phyloP scores from a whole-genome alignment of 805 yeast genomes.

The Cyberlindnera misumaiensis region DNA sequence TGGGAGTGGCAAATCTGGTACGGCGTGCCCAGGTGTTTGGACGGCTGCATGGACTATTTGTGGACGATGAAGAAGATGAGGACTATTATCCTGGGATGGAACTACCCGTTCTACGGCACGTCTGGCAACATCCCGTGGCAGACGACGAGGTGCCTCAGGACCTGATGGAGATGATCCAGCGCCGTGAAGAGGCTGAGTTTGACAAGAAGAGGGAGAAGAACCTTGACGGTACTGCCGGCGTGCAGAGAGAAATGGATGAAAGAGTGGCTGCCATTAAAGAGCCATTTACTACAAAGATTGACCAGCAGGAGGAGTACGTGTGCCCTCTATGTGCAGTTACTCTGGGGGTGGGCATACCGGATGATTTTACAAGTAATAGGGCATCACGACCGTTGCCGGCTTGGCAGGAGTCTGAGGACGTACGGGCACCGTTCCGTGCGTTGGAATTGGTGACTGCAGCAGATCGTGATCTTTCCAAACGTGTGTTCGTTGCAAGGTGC shows the following conservation, averaged over 20 bases:
- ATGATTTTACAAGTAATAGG: slow-evolving; percentile 32
- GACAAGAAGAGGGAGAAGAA: slow-evolving; percentile 10
- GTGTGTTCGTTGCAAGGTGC: slow-evolving; percentile 62
- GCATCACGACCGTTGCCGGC: slow-evolving; percentile 24
- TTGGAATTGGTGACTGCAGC: slow-evolving; percentile 38
- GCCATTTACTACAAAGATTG: slow-evolving; percentile 23
- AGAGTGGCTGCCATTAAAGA: slow-evolving; percentile 1
- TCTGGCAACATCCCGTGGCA: neutral
- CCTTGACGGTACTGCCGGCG: slow-evolving; percentile 3
- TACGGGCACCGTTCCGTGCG: slow-evolving; percentile 66
- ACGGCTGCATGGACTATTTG: neutral
- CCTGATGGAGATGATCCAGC: slow-evolving; percentile 13
- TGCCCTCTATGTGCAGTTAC: slow-evolving; percentile 69
- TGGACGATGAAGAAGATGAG: slow-evolving; percentile 1
- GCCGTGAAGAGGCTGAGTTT: slow-evolving; percentile 13
- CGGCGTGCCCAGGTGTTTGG: too few species aligned
- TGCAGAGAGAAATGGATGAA: neutral
- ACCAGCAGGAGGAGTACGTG: slow-evolving; percentile 32
- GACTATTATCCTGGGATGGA: neutral
- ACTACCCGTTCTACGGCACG: neutral
- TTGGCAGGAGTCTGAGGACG: slow-evolving; percentile 26
- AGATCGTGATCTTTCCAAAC: slow-evolving; percentile 55
- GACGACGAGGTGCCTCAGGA: slow-evolving; percentile 11
- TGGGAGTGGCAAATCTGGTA: too few species aligned
- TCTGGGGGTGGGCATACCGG: slow-evolving; percentile 70